Conservation (phyloP, 176 grass and related monocot species). For the Carex cristatella region DNA sequence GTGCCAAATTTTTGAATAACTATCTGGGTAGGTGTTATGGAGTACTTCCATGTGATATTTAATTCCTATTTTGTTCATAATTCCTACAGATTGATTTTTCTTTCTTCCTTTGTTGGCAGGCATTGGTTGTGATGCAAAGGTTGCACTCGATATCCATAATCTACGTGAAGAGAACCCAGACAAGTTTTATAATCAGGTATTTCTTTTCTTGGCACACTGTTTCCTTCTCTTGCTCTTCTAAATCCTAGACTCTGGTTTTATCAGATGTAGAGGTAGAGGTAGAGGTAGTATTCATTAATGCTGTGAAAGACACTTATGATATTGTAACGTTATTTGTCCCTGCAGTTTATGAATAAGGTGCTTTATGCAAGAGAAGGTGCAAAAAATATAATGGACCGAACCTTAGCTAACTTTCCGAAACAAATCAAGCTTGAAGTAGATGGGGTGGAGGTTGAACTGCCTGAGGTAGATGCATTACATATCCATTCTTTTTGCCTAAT, state of each 20-base stretch:
- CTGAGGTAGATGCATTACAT: constrained; percentile 45
- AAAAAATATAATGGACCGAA: constrained; percentile 91
- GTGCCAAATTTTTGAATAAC: constrained; percentile 70
- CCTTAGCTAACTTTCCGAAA: constrained; percentile 71
- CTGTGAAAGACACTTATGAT: neutral
- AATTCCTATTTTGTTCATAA: neutral
- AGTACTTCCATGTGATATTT: constrained; percentile 10
- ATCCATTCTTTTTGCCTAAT: neutral
- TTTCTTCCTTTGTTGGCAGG: constrained; percentile 35
- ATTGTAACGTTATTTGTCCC: constrained; percentile 8
- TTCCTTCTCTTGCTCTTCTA: neutral
- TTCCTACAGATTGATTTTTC: neutral
- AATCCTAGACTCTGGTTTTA: neutral
- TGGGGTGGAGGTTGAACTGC: constrained; percentile 68
- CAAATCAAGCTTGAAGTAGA: constrained; percentile 88
- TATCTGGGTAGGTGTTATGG: constrained; percentile 57
- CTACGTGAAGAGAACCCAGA: constrained; percentile 98
- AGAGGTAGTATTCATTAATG: neutral
- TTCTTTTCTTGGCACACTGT: neutral
- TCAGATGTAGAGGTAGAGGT: neutral
- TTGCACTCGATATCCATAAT: constrained; percentile 95
- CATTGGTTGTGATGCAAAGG: constrained; percentile 96
- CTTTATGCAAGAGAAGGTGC: constrained; percentile 98
- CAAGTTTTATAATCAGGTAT: constrained; percentile 88
- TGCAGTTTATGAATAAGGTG: constrained; percentile 90